Percentiles rank a stretch among this genome's conserved stretches.
Conservation (phyloP, 768 basidiomycete genomes). For the Mycena metata region DNA sequence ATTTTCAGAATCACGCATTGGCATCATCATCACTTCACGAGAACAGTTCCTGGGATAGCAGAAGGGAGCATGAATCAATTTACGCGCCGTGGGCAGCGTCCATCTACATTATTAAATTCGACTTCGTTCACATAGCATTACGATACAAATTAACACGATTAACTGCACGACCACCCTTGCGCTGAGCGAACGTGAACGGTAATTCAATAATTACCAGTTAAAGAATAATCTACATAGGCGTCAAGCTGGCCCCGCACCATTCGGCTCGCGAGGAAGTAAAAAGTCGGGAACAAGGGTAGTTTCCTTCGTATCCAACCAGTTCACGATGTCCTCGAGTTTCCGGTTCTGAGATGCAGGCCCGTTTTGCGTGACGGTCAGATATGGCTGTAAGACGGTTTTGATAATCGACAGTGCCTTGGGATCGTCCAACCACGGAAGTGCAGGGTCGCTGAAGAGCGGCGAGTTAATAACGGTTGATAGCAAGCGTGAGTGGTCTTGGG, state of each 20-base stretch:
- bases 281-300: not conserved
- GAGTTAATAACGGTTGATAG: conserved; percentile 17
- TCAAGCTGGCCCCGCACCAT: not conserved
- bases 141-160: conserved; percentile 9
- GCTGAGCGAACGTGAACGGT: too few species aligned
- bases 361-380: conserved; percentile 4
- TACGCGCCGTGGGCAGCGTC: conserved; percentile 24
- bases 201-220: too few species aligned
- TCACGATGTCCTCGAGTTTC: conserved; percentile 27
- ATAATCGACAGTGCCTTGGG: not conserved
- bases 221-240: too few species aligned
- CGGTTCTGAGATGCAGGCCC: conserved; percentile 4
- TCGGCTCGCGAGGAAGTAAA: not conserved
- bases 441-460: conserved; percentile 20
- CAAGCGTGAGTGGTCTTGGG: conserved; percentile 13
- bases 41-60: too few species aligned
- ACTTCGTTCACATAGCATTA: conserved; percentile 33
- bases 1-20: too few species aligned
- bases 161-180: too few species aligned
- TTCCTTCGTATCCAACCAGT: conserved; percentile 33
- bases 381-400: conserved; percentile 6
- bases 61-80: conserved; percentile 1
- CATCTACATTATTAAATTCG: conserved; percentile 31
- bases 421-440: conserved; percentile 35
- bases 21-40: too few species aligned